Evolutionary conservation across 345 rosid species (phyloP), one percentile per base, ranked within the genome.

Genomic region (Gossypium ekmanianum): DNA sequence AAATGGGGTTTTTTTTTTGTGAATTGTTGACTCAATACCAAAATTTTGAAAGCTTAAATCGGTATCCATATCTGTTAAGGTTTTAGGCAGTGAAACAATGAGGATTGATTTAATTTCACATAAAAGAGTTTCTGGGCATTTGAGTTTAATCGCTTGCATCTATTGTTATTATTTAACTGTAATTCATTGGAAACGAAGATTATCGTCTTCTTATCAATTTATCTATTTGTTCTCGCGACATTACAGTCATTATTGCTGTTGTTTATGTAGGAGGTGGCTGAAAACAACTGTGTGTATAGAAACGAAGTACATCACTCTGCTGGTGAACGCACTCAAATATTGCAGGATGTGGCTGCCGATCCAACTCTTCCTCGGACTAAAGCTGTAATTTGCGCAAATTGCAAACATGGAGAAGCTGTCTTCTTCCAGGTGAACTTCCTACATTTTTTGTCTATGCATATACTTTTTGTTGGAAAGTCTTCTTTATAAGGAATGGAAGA

Each of bases 291-390:
- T 74, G 92, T 91, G 26, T 85, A 88, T 68, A 81, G 92, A 71
- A 87, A 88, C 24, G 97, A 89, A 82, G 91, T 91, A 18, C 88
- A 83, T 76, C 97, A 89, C 79, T 82, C 91, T 75, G 91, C 77
- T 2, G 85, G 89, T 5, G 97, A 89, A 77, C 83, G 84, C 39
- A 88, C 97, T 50, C 92, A 89, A 76, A 84, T 88, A 62, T 74
- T 89, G 77, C 85, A 87, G 47, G 91, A 88, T 72, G 94, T 89
- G 27, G 92, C 92, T 64, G 86, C 92, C 4, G 97, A 91, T 81
- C 97, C 94, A 14, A 89, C 97, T 59, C 94, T 91, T 75, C 94
- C 97, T 29, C 88, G 94, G 6, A 91, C 94, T 71, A 91, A 89
- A 81, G 72, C 77, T 56, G 97, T 88, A 57, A 75, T 71, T 26